phyloP scores from a whole-genome alignment of 2,329 filamentous ascomycete species.

The Penicillium sp. region DNA sequence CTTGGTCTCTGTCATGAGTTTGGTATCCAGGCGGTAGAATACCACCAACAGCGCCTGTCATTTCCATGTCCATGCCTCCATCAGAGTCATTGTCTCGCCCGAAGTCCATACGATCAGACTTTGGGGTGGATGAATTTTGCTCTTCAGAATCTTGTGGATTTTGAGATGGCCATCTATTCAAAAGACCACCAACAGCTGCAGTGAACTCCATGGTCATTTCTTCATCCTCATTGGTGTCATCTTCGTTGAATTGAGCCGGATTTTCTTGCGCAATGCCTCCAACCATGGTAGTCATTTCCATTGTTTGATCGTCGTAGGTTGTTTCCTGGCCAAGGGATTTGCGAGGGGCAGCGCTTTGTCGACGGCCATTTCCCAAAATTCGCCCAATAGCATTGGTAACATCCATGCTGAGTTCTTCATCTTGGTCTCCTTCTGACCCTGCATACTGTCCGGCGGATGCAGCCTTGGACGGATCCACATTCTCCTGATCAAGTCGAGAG shows the following conservation, averaged over 20 bases:
- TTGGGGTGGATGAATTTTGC: slow-evolving; percentile 11
- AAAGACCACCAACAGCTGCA: slow-evolving; percentile 44
- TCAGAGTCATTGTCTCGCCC: slow-evolving; percentile 30
- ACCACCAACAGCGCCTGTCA: slow-evolving; percentile 51
- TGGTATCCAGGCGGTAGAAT: slow-evolving; percentile 51
- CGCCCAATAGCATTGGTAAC: slow-evolving; percentile 80
- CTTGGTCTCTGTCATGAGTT: slow-evolving; percentile 47
- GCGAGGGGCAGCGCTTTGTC: slow-evolving; percentile 44
- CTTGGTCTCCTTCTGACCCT: slow-evolving; percentile 48
- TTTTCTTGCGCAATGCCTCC: slow-evolving; percentile 38
- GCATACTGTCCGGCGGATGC: slow-evolving; percentile 8
- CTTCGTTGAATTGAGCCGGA: slow-evolving; percentile 30
- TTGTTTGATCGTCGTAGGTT: slow-evolving; percentile 49
- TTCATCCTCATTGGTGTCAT: slow-evolving; percentile 40
- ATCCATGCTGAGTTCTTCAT: slow-evolving; percentile 87
- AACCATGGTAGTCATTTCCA: slow-evolving; percentile 48
- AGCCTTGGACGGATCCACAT: slow-evolving; percentile 37
- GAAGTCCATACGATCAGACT: slow-evolving; percentile 21
- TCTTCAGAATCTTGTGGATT: slow-evolving; percentile 8
- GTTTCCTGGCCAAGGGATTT: slow-evolving; percentile 42
- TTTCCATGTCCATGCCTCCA: slow-evolving; percentile 58
- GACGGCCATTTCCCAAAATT: slow-evolving; percentile 60
- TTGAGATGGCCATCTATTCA: slow-evolving; percentile 27
- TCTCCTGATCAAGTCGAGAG: slow-evolving; percentile 47
- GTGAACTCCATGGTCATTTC: slow-evolving; percentile 52